Evolutionary conservation across 441 rosid species (phyloP), one percentile per base, ranked within the genome.

Genomic region (Corymbia calophylla): DNA sequence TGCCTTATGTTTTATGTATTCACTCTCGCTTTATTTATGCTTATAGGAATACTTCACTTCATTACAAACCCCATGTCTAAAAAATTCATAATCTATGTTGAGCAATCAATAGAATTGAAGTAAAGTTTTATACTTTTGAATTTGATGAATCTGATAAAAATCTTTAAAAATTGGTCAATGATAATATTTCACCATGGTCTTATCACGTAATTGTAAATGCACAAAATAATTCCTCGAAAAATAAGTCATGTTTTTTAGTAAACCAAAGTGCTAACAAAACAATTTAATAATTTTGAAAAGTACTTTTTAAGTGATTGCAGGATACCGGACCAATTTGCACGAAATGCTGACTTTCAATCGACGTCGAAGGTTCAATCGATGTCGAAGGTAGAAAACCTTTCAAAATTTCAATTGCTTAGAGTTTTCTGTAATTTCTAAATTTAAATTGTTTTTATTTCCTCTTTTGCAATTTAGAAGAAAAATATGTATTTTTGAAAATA

Each of bases 151-250:
- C 5, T 6, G 6, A 39, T 39, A 39, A n/a, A n/a, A 64, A n/a
- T 0, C 1, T 60, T 29, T 0, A 64, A 15, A n/a, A 62, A 29
- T 53, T 7, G 18, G 14, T 14, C 5, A 0, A 14, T 14, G 5
- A 64, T n/a, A n/a, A 7, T 64, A n/a, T n/a, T 15, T 3, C 5
- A 7, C 3, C 39, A 8, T 7, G 16, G 0, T 16, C 35, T 64
- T 7, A 64, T n/a, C 10, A 4, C 10, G 8, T n/a, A 1, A 7
- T 0, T 64, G n/a, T 64, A n/a, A 64, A n/a, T 64, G 35, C n/a
- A 27, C 2, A 4, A 60, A 60, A 60, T 60, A 60, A 60, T 25
- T 60, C 31, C 7, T 60, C 31, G 3, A 1, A 17, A n/a, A n/a
- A 7, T n/a, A 58, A 58, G n/a, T 58, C 6, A 58, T 58, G 25